Evolutionary conservation across 2,329 filamentous ascomycete species (phyloP), one percentile per base, ranked within the genome.

Genomic region (Aspergillus novofumigatus): DNA sequence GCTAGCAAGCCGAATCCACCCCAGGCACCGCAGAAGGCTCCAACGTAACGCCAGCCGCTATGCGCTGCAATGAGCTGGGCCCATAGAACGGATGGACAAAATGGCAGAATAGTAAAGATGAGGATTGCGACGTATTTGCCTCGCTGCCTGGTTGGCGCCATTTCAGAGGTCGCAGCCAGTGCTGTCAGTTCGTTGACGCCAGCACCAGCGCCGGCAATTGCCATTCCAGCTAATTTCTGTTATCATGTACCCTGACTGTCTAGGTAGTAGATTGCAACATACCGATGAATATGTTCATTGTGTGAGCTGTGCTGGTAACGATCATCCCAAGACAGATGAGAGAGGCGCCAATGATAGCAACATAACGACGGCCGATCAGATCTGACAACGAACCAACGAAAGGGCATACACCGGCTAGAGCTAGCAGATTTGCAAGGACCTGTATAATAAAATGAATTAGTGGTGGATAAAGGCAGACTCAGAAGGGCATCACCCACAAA

Each of bases 171-270:
- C 35, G 81, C 87, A 28, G 87, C 86, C 8, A 90, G 76, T 4
- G 87, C 86, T 5, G 85, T 89, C 35, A 90, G 75, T 69, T 89
- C 86, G 62, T 86, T 86, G 59, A 89, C 81, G 14, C 87, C 87
- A 10, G 86, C 86, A 35, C 86, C 87, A 5, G 84, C 75, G 1
- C 87, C 87, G 9, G 86, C 80, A 60, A 89, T 78, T 2, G 80
- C 79, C 80, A 82, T 82, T 45, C 80, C 80, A 51, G 69, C 81
- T 83, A 51, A 10, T 47, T 32, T 11, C 8, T 7, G 21, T 61
- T 44, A 58, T 52, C 52, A 38, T 48, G 17, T 55, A 14, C 20
- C 23, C 23, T 25, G 45, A 7, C 51, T 11, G 35, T 3, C 47
- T 38, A 21, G 9, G 9, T 6, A 25, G n/a, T 21, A 28, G 78